Evolutionary conservation across 306 rosid genomes (phyloP), one percentile per base, ranked within the genome.

Genomic region (Dryas octopetala): DNA sequence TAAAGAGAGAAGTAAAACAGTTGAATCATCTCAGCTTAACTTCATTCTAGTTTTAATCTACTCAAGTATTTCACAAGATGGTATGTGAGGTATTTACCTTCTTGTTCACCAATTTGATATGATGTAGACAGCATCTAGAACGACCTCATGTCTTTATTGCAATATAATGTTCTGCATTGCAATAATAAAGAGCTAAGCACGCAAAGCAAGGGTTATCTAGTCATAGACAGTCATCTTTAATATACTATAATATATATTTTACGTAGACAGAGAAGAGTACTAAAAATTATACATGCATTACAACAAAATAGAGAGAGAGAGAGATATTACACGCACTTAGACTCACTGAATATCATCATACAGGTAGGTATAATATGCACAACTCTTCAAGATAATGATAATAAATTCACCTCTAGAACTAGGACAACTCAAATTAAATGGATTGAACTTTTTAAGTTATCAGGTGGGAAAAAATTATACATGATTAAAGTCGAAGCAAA

Each of bases 31-130:
- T 38, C 16, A 51, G 41, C 62, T 54, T 9, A 64, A 63, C 73
- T 57, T 74, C 17, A 48, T 57, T 14, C 7, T 64, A 5, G 38
- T 66, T 49, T n/a, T 8, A 58, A 44, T 40, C 41, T 32, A 73
- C 10, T 16, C 0, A 41, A 68, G 60, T 60, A 60, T 45, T 48
- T 40, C 53, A 59, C 11, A 49, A 48, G 28, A 59, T 51, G 59
- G 19, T 17, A 8, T 19, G 38, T 59, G 28, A 26, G n/a, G 41
- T n/a, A 52, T 17, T 55, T 74, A 58, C 74, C 65, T 67, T 50
- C 69, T 73, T 79, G 68, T 23, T 52, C 45, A 50, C 4, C 47
- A 60, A 13, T 76, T 62, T 19, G 54, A 50, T 44, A 45, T 41
- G 41, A 47, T 13, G 16, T 41, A 26, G 26, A n/a, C 13, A 53